Evolutionary conservation across 192 early-diverging fungal genomes (phyloP), one percentile per base, ranked within the genome.

Genomic region (Coemansia asiatica): DNA sequence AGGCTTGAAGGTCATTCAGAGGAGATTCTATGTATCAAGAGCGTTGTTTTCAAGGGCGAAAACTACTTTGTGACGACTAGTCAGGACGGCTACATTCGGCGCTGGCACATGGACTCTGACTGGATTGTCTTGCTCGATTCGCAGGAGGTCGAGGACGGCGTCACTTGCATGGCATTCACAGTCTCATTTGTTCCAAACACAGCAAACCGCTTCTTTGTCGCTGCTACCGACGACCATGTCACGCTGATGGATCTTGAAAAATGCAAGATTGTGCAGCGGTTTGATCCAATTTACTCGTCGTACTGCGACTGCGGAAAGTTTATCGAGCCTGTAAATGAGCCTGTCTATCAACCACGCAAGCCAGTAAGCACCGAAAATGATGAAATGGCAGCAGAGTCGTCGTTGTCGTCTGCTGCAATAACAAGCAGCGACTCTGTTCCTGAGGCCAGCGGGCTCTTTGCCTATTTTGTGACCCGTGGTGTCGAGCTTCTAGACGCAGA

Each of bases 231-330:
- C 62, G 93, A 92, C 68, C 87, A 91, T 58, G 70, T 96, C 27
- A 82, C 87, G 64, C 75, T 98, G n/a, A 95, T 91, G 75, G 95
- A 98, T 67, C 94, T 98, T 72, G 95, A 96, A 61, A 64, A 66
- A 13, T 87, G 75, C 63, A 44, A 44, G 44, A 78, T 84, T 47
- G 62, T 89, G 31, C 86, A 87, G 60, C 68, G 81, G 18, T 90
- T 90, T 56, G 72, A 83, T 38, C 72, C 75, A 44, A 84, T 94
- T 23, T 98, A 93, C 75, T 93, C 93, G 6, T 95, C 89, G 51
- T 98, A 96, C 76, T 98, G 95, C 81, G 95, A 97, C 72, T 97
- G 92, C 64, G 92, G 86, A 50, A 95, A 94, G 78, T 91, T 97
- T 62, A 89, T 97, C 47, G 76, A 88, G 55, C 85, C 81, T 58